Percentiles rank a stretch among this genome's conserved stretches.
These are phyloP conservation scores for Ichthyophthirius multifiliis DNA, from an alignment of 169 alveolate genomes.

Conservation along the genomic window DNA sequence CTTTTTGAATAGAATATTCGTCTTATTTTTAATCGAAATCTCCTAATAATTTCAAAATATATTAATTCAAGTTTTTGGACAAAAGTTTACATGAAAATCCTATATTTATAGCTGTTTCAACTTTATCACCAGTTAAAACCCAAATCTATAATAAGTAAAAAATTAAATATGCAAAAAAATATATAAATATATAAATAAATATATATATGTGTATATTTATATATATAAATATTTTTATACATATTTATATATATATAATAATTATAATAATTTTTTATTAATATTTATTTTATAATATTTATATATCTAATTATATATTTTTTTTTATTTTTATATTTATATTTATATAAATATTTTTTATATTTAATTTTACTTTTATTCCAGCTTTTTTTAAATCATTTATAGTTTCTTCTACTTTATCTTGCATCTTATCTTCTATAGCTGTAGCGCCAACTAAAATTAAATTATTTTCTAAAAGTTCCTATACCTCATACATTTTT, in stretches of 20 bases:
- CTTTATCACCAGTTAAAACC: conserved; percentile 97
- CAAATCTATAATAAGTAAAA: conserved; percentile 61
- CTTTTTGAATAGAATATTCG: neutral
- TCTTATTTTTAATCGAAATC: neutral
- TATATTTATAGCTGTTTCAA: conserved; percentile 94
- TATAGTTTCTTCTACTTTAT: conserved; percentile 73
- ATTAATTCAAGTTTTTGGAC: conserved; percentile 26
- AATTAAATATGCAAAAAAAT: neutral
- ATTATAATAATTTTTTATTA: neutral
- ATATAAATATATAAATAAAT: neutral
- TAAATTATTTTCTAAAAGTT: conserved; percentile 66
- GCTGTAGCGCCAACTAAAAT: conserved; percentile 71
- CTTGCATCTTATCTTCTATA: conserved; percentile 77
- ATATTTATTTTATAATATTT: neutral
- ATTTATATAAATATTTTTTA: neutral
- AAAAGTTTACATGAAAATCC: conserved; percentile 79
- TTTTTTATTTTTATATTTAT: no score
- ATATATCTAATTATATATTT: no score
- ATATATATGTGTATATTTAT: neutral
- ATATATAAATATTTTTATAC: neutral
- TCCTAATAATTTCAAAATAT: neutral
- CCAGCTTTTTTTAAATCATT: conserved; percentile 63
- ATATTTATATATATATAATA: neutral
- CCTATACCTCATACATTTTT: conserved; percentile 61
- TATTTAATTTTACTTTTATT: conserved; percentile 41